Evolutionary conservation across 2,329 filamentous ascomycete species (phyloP).

Genomic region (Calonectria hawksworthii): DNA sequence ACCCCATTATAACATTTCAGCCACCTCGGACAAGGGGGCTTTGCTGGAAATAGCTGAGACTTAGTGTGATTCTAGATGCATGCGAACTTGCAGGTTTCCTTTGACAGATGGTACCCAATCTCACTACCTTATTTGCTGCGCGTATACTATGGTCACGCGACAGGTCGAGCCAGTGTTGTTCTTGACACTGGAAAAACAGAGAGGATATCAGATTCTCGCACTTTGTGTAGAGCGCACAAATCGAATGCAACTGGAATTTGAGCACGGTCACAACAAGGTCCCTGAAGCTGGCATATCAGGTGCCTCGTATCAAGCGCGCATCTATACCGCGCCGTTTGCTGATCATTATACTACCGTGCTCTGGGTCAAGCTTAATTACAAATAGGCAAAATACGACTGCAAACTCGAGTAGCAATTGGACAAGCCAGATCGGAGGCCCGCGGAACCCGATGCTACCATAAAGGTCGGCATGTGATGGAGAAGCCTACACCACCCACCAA

Average conservation of each 20-base stretch:
- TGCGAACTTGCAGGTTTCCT: not conserved
- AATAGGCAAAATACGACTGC: not conserved
- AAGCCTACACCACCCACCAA: not conserved
- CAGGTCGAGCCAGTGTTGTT: not conserved
- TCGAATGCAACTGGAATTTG: not conserved
- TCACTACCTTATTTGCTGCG: not conserved
- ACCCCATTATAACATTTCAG: not conserved
- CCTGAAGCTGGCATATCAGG: not conserved
- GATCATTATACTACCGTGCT: not conserved
- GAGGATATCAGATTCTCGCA: not conserved
- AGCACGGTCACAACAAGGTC: not conserved
- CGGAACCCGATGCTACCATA: constrained; percentile 8
- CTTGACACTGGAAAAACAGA: not conserved
- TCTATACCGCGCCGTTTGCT: not conserved
- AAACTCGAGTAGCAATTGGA: not conserved
- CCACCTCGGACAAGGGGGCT: not conserved
- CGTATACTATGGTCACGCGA: not conserved
- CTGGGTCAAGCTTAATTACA: not conserved
- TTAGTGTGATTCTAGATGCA: not conserved
- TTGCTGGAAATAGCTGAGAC: not conserved
- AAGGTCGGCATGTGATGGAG: constrained; percentile 20
- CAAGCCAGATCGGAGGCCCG: constrained; percentile 4
- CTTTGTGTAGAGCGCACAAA: not conserved
- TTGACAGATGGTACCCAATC: not conserved
- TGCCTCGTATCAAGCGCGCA: not conserved